phyloP scores from a whole-genome alignment of 2,329 filamentous ascomycete genomes.

The Clathrospora elynae region DNA sequence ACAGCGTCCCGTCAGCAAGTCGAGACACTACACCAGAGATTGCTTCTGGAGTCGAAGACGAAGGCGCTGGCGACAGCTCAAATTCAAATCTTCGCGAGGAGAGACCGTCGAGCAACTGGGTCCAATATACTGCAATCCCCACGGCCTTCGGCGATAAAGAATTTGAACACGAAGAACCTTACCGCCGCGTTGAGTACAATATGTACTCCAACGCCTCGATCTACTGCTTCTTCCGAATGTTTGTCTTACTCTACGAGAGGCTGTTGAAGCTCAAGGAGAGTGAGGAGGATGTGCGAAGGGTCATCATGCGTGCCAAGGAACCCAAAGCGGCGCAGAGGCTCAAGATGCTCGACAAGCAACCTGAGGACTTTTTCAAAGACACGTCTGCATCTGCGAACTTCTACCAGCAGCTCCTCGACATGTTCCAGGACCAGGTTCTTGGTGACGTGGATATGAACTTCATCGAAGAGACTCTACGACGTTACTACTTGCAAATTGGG shows the following conservation, averaged over 20 bases:
- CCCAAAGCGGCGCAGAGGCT: slow-evolving; percentile 83
- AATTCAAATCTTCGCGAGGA: slow-evolving; percentile 63
- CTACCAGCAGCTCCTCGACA: slow-evolving; percentile 81
- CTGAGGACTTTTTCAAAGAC: slow-evolving; percentile 73
- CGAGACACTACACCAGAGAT: slow-evolving; percentile 89
- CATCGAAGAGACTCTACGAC: slow-evolving; percentile 87
- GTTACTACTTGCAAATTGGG: slow-evolving; percentile 87
- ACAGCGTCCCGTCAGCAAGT: slow-evolving; percentile 76
- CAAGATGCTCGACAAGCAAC: slow-evolving; percentile 79
- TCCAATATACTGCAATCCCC: slow-evolving; percentile 60
- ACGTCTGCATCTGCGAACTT: slow-evolving; percentile 69
- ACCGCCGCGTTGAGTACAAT: slow-evolving; percentile 80
- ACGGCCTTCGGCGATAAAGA: slow-evolving; percentile 64
- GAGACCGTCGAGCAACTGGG: slow-evolving; percentile 68
- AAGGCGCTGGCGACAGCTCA: slow-evolving; percentile 67
- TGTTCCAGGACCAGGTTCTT: slow-evolving; percentile 85
- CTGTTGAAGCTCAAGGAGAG: slow-evolving; percentile 82
- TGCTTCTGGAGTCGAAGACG: slow-evolving; percentile 77
- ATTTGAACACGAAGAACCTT: slow-evolving; percentile 77
- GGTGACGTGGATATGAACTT: slow-evolving; percentile 80
- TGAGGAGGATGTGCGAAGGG: slow-evolving; percentile 72
- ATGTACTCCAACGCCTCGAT: slow-evolving; percentile 91
- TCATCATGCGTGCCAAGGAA: slow-evolving; percentile 73
- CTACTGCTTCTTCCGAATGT: slow-evolving; percentile 92
- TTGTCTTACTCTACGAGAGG: slow-evolving; percentile 87